Evolutionary conservation across 129 eudicot genomes (phyloP).

Genomic region (Tagetes erecta): DNA sequence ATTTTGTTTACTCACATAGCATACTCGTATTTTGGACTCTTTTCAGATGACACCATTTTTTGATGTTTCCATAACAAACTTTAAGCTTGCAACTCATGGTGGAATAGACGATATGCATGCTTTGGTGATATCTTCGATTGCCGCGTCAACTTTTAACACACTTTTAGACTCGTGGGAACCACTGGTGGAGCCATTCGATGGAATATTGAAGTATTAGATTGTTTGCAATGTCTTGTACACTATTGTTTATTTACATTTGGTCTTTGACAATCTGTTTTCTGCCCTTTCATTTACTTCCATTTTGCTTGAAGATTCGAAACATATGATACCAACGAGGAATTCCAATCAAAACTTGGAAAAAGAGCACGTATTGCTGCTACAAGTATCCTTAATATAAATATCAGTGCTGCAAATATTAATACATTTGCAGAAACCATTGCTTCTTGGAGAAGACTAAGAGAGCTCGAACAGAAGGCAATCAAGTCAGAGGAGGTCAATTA

Average conservation of each 20-base stretch:
- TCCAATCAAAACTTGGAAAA: constrained; percentile 57
- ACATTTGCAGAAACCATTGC: constrained; percentile 58
- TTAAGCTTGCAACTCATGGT: constrained; percentile 97
- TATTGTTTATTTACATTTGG: not conserved
- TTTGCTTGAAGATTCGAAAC: constrained; percentile 73
- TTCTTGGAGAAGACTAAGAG: constrained; percentile 89
- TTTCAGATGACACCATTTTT: constrained; percentile 94
- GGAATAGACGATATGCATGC: constrained; percentile 82
- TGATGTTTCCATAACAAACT: constrained; percentile 79
- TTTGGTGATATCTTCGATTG: constrained; percentile 73
- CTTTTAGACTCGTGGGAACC: constrained; percentile 98
- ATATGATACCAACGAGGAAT: constrained; percentile 54
- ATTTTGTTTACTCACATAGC: constrained; percentile 17
- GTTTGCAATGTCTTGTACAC: constrained; percentile 4
- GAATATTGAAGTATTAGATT: constrained; percentile 76
- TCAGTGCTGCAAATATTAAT: constrained; percentile 88
- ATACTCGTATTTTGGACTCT: constrained; percentile 8
- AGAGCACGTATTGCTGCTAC: constrained; percentile 87
- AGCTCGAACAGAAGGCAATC: constrained; percentile 85
- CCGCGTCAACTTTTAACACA: constrained; percentile 91
- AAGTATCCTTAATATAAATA: constrained; percentile 70
- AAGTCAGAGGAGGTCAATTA: constrained; percentile 60
- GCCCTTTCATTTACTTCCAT: constrained; percentile 16
- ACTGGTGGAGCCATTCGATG: constrained; percentile 95
- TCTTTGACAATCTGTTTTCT: not conserved